Conservation (phyloP, 805 yeast genomes). For the Zygoascus bituminiphila region DNA sequence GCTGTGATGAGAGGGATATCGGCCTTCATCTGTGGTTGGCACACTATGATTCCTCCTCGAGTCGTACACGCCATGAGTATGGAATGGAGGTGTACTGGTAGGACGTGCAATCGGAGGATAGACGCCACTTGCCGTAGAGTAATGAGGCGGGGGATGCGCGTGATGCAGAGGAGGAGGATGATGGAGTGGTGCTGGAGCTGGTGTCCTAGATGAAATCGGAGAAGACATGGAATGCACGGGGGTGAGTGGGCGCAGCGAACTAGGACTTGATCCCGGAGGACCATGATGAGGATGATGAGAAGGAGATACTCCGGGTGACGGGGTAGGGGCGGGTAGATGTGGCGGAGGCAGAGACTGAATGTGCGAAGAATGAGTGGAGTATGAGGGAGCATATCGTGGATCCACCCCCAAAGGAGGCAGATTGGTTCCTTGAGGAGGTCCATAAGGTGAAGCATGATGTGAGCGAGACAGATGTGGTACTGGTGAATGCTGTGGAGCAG, state of each 20-base stretch:
- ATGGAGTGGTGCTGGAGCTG: constrained; percentile 4
- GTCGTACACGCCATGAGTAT: neutral
- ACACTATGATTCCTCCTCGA: neutral
- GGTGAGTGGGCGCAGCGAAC: constrained; percentile 3
- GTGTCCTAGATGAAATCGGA: neutral
- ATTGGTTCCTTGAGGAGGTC: neutral
- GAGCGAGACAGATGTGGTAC: constrained; percentile 1
- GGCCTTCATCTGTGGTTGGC: neutral
- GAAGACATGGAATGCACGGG: neutral
- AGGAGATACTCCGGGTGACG: neutral
- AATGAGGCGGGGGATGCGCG: constrained; percentile 9
- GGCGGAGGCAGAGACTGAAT: neutral
- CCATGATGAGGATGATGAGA: constrained; percentile 6
- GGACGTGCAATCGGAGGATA: neutral
- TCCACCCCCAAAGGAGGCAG: neutral
- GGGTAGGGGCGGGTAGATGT: constrained; percentile 6
- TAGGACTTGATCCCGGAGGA: constrained; percentile 5
- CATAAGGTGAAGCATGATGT: neutral
- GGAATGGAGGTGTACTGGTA: constrained; percentile 6
- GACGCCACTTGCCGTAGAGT: neutral
- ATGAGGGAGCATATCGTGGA: constrained; percentile 1
- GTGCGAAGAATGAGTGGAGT: neutral
- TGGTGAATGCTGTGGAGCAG: constrained; percentile 6
- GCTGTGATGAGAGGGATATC: neutral
- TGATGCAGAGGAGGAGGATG: constrained; percentile 7